These are phyloP conservation scores for Pyracantha coccinea DNA, from an alignment of 331 rosid species.

Conservation along the genomic window DNA sequence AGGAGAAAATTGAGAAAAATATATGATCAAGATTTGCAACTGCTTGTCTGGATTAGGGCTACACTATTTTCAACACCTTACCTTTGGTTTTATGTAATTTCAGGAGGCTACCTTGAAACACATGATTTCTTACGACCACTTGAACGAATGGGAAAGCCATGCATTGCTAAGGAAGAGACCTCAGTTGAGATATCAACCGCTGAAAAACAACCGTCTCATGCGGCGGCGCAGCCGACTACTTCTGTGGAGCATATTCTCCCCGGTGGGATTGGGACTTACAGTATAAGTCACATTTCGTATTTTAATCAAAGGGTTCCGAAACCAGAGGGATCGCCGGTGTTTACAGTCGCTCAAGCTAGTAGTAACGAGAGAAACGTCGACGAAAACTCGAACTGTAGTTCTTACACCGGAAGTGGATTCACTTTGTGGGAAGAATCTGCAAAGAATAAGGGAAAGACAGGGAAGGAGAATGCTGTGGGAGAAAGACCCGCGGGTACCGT, in stretches of 20 bases:
- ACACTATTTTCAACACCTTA: background rate
- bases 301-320: slow-evolving; percentile 64
- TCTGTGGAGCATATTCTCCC: slow-evolving; percentile 78
- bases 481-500: slow-evolving; percentile 29
- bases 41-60: too few relatives aligned
- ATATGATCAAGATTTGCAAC: too few relatives aligned
- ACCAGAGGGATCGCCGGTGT: slow-evolving; percentile 47
- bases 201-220: slow-evolving; percentile 33
- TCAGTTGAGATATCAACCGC: slow-evolving; percentile 37
- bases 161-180: slow-evolving; percentile 56
- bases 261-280: slow-evolving; percentile 97
- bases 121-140: slow-evolving; percentile 94
- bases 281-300: slow-evolving; percentile 74
- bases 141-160: slow-evolving; percentile 43
- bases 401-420: slow-evolving; percentile 82
- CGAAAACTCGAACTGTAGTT: slow-evolving; percentile 78
- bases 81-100: slow-evolving; percentile 1
- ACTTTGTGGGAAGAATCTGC: slow-evolving; percentile 89
- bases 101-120: slow-evolving; percentile 73
- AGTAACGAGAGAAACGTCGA: slow-evolving; percentile 56
- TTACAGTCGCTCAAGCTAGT: slow-evolving; percentile 43
- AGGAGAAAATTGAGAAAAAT: too few relatives aligned
- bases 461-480: slow-evolving; percentile 70
- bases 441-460: slow-evolving; percentile 68
- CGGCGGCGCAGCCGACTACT: slow-evolving; percentile 32